Conservation (phyloP, 306 rosid species). For the Styphnolobium japonicum region DNA sequence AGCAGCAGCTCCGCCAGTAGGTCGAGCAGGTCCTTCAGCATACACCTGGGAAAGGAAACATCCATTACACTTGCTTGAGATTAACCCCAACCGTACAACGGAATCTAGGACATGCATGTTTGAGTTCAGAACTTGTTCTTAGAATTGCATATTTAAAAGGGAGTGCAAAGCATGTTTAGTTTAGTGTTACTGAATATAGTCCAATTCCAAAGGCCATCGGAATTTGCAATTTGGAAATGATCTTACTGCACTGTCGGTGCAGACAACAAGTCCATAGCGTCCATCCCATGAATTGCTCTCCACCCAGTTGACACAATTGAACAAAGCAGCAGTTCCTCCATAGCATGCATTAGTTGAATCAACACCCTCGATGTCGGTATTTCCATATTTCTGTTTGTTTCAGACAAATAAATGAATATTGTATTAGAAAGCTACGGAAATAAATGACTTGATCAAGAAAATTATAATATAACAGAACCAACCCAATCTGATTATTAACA, state of each 20-base stretch:
- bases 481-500: constrained; percentile 12
- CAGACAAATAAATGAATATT: constrained; percentile 21
- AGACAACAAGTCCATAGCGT: constrained; percentile 97
- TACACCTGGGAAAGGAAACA: constrained; percentile 68
- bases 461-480: neutral
- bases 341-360: constrained; percentile 98
- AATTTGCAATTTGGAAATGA: constrained; percentile 22
- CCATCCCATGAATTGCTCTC: constrained; percentile 99
- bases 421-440: neutral
- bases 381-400: constrained; percentile 71
- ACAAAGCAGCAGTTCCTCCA: constrained; percentile 97
- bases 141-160: neutral
- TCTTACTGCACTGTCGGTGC: constrained; percentile 94
- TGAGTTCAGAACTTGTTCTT: neutral
- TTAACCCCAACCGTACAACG: neutral
- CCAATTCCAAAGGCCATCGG: constrained; percentile 14
- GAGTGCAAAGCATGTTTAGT: constrained; percentile 5
- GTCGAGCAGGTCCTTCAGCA: constrained; percentile 99
- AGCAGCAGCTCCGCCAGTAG: constrained; percentile 99
- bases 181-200: neutral
- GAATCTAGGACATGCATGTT: constrained; percentile 7
- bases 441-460: neutral
- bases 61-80: constrained; percentile 1
- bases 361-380: constrained; percentile 91
- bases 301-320: constrained; percentile 98